A percentile compares a stretch with the other conserved stretches of the same genome.
These are phyloP conservation scores for Heterobasidion occidentale DNA, from an alignment of 1,284 basidiomycete genomes.

Conservation along the genomic window DNA sequence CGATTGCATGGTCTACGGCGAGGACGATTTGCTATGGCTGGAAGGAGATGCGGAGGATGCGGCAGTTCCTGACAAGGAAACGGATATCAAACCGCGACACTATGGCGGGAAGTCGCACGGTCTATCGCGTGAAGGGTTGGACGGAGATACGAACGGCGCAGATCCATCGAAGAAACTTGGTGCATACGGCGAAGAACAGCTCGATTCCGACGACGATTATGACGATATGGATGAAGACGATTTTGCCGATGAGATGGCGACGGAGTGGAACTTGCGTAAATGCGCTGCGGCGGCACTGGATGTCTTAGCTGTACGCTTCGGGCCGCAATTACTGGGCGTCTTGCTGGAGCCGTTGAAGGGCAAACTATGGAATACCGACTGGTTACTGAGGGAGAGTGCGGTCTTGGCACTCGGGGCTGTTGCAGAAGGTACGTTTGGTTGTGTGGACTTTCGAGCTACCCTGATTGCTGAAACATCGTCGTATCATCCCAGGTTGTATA, in stretches of 20 bases:
- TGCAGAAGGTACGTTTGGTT: constrained; percentile 73
- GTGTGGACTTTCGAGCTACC: neutral
- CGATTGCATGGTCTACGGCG: constrained; percentile 96
- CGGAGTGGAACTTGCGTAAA: constrained; percentile 98
- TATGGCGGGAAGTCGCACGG: constrained; percentile 83
- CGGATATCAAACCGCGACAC: constrained; percentile 94
- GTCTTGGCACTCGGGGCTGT: constrained; percentile 96
- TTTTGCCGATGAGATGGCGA: constrained; percentile 94
- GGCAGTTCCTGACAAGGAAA: constrained; percentile 85
- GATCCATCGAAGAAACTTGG: constrained; percentile 38
- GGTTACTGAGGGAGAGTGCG: constrained; percentile 93
- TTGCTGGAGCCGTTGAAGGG: constrained; percentile 88
- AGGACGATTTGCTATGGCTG: constrained; percentile 93
- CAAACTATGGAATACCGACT: constrained; percentile 90
- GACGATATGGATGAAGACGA: constrained; percentile 87
- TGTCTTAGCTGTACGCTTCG: constrained; percentile 92
- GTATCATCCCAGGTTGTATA: constrained; percentile 71
- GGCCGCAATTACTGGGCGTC: constrained; percentile 80
- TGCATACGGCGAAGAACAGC: constrained; percentile 66
- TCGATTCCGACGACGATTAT: constrained; percentile 70
- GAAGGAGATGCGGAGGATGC: constrained; percentile 87
- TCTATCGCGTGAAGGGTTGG: constrained; percentile 56
- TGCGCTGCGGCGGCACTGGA: constrained; percentile 97
- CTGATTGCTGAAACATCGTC: neutral
- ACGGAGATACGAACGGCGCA: constrained; percentile 38